phyloP scores from a whole-genome alignment of 495 filamentous ascomycete species.

The Aspergillus sclerotioniger region DNA sequence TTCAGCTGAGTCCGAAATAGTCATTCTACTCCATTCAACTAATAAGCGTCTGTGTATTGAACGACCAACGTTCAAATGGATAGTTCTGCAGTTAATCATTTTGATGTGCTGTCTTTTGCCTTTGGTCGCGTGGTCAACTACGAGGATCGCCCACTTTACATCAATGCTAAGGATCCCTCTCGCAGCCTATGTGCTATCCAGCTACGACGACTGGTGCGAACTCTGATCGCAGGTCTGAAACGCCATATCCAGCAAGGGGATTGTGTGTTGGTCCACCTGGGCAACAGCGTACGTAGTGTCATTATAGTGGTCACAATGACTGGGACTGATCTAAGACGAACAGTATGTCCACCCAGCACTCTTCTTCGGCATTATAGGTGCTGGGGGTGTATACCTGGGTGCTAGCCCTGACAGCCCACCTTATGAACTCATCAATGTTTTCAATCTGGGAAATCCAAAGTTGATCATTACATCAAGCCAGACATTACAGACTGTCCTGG shows the following conservation, averaged over 20 bases:
- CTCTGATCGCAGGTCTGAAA: conserved; percentile 52
- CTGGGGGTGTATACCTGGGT: conserved; percentile 41
- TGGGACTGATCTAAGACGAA: neutral
- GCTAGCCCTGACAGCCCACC: conserved; percentile 34
- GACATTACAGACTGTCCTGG: conserved; percentile 21
- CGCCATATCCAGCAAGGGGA: conserved; percentile 50
- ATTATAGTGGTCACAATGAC: neutral
- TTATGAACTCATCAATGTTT: conserved; percentile 33
- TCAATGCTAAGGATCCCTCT: conserved; percentile 52
- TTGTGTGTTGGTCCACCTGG: conserved; percentile 55
- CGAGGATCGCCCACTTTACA: conserved; percentile 38
- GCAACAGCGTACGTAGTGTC: conserved; percentile 48
- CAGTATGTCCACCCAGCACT: conserved; percentile 41
- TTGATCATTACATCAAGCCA: conserved; percentile 32
- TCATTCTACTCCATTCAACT: neutral
- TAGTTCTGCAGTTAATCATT: neutral
- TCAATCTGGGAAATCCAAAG: conserved; percentile 30
- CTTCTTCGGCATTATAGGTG: conserved; percentile 39
- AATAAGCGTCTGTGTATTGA: neutral
- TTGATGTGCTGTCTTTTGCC: conserved; percentile 27
- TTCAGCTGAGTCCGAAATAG: too few species aligned
- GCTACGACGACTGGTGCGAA: conserved; percentile 42
- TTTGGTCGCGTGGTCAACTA: conserved; percentile 29
- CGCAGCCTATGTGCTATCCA: conserved; percentile 50
- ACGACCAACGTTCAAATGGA: neutral